Conservation (phyloP, 331 rosid species). For the Dryas integrifolia region DNA sequence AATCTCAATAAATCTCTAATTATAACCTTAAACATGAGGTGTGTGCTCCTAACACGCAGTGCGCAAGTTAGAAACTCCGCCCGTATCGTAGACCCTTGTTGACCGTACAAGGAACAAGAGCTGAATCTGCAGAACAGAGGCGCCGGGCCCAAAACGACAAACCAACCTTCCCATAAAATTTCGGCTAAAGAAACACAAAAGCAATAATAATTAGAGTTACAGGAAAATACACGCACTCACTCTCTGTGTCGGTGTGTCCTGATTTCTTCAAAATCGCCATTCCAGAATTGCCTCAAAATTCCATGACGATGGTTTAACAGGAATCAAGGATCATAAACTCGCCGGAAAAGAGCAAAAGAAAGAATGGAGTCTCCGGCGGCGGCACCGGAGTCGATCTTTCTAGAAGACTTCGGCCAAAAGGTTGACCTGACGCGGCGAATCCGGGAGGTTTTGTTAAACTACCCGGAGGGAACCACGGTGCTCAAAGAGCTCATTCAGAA, state of each 20-base stretch:
- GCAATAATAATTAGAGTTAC: not conserved
- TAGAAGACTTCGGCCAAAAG: slow-evolving; percentile 94
- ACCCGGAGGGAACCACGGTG: slow-evolving; percentile 96
- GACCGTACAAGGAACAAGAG: too few relatives aligned
- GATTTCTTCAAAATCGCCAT: not conserved
- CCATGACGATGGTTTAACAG: not conserved
- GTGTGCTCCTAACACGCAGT: too few relatives aligned
- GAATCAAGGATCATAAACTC: not conserved
- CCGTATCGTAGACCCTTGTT: too few relatives aligned
- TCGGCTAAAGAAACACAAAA: not conserved
- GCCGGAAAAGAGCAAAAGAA: slow-evolving; percentile 1
- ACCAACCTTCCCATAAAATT: too few relatives aligned
- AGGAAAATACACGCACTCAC: not conserved
- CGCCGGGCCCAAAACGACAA: too few relatives aligned
- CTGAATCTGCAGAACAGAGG: too few relatives aligned
- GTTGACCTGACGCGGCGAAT: slow-evolving; percentile 97
- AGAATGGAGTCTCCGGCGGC: slow-evolving; percentile 17
- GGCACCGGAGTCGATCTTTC: slow-evolving; percentile 53
- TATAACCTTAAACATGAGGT: too few relatives aligned
- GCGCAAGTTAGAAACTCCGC: too few relatives aligned
- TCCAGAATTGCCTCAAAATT: not conserved
- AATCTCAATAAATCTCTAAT: too few relatives aligned
- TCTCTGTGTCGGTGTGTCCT: not conserved
- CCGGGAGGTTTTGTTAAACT: slow-evolving; percentile 90
- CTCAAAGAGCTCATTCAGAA: slow-evolving; percentile 92